A percentile compares a stretch with the other conserved stretches of the same genome.
These are phyloP conservation scores for Blastocystis sp. DNA, from an alignment of 352 stramenopile genomes.

Conservation along the genomic window DNA sequence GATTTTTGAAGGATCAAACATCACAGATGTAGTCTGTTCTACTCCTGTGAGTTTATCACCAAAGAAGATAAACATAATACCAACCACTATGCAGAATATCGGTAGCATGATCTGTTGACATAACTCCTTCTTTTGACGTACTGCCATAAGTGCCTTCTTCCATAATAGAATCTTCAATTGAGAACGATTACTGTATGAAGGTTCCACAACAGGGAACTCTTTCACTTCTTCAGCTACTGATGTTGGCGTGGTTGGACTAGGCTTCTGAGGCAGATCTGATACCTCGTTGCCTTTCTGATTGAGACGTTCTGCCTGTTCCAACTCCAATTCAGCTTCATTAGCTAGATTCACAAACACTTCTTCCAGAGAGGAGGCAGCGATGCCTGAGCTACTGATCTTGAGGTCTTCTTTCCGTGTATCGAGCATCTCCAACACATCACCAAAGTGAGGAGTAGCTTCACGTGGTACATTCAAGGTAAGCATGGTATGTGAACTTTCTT, in stretches of 20 bases:
- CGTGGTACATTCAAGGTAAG: not conserved
- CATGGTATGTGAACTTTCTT: conserved; percentile 3
- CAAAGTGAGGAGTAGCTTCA: conserved; percentile 68
- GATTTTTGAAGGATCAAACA: not conserved
- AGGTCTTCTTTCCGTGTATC: conserved; percentile 67
- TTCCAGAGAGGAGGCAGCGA: conserved; percentile 74
- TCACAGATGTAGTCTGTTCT: not conserved
- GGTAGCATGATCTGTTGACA: not conserved
- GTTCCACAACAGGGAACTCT: conserved; percentile 32
- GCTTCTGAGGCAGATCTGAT: too few relatives aligned
- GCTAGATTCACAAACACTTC: conserved; percentile 82
- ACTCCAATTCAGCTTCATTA: conserved; percentile 29
- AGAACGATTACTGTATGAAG: not conserved
- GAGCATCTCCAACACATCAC: conserved; percentile 72
- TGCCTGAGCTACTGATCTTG: conserved; percentile 56
- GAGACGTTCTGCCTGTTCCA: not conserved
- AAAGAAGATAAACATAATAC: conserved; percentile 27
- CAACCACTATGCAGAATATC: not conserved
- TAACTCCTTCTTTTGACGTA: conserved; percentile 56
- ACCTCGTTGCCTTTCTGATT: not conserved
- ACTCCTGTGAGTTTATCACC: not conserved
- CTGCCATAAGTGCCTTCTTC: conserved; percentile 19
- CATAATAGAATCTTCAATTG: conserved; percentile 35
- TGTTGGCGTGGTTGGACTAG: not conserved
- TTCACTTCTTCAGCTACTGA: not conserved